Evolutionary conservation across 768 basidiomycete genomes (phyloP).

Genomic region (Symmetrospora coprosmae): DNA sequence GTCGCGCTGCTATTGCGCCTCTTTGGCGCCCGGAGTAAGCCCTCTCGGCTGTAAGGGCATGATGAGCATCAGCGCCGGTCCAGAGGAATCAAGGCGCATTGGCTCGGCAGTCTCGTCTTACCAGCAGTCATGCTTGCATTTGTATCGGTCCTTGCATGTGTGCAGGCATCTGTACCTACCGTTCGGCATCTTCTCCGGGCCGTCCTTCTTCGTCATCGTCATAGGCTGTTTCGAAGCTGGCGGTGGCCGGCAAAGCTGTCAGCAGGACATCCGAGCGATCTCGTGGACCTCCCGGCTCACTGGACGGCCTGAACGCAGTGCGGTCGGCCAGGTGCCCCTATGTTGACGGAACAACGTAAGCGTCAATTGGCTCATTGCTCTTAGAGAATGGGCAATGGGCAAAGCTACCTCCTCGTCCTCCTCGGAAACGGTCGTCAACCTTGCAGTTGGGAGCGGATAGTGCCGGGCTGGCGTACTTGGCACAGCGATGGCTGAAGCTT

Average conservation of each 20-base stretch:
- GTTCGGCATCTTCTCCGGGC: neutral
- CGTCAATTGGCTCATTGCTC: too few relatives aligned
- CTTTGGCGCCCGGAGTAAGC: too few relatives aligned
- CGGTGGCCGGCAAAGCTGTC: neutral
- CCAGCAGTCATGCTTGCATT: slow-evolving; percentile 13
- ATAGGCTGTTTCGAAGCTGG: neutral
- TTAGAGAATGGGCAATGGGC: too few relatives aligned
- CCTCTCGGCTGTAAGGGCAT: too few relatives aligned
- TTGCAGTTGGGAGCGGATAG: slow-evolving; percentile 1
- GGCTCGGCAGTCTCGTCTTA: too few relatives aligned
- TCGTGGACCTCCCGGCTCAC: neutral
- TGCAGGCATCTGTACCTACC: slow-evolving; percentile 29
- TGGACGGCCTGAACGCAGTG: neutral
- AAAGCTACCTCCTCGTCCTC: neutral
- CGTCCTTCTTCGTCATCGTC: neutral
- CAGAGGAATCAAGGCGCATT: too few relatives aligned
- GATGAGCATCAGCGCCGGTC: too few relatives aligned
- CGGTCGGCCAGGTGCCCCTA: too few relatives aligned
- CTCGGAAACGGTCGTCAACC: neutral
- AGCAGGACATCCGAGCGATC: neutral
- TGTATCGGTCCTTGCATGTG: slow-evolving; percentile 9
- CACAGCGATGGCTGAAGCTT: neutral
- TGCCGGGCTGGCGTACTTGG: neutral
- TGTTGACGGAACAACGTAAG: too few relatives aligned
- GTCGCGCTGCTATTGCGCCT: too few relatives aligned